Conservation (phyloP, 2,329 filamentous ascomycete genomes). For the Parascedosporium putredinis region DNA sequence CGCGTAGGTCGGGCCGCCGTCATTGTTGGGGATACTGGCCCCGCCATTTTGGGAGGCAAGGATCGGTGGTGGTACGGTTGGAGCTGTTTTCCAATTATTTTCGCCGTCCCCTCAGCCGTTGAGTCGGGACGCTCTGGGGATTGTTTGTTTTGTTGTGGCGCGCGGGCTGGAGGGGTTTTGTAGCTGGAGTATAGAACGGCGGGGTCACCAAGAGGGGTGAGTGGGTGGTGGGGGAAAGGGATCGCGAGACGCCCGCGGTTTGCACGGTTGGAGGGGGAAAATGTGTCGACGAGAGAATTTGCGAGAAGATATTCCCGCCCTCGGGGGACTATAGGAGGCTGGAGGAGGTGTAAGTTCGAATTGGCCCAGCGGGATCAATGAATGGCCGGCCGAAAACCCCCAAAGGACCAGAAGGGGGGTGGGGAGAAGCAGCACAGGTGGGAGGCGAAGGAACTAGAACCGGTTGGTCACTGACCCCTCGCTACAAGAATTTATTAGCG, state of each 20-base stretch:
- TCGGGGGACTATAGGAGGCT: background rate
- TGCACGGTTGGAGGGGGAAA: no score
- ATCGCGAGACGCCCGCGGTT: background rate
- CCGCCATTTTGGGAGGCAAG: no score
- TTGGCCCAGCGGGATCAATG: background rate
- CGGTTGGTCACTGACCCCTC: background rate
- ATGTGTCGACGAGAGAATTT: no score
- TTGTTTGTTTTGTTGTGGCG: background rate
- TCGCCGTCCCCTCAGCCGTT: no score
- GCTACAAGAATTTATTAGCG: slow-evolving; percentile 6
- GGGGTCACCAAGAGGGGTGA: no score
- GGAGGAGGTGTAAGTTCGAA: background rate
- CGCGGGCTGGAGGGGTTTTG: background rate
- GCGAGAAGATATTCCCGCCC: background rate
- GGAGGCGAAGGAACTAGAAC: background rate
- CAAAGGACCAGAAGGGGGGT: background rate
- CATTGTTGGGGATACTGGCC: slow-evolving; percentile 46
- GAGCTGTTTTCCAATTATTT: no score
- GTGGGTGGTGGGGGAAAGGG: background rate
- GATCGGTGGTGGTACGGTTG: no score
- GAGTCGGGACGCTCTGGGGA: no score
- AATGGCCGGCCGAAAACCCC: background rate
- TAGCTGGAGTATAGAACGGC: no score
- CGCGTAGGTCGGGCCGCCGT: slow-evolving; percentile 44
- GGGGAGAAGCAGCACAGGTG: background rate